These are phyloP conservation scores for Lepidium didymum DNA, from an alignment of 345 rosid species.

Conservation along the genomic window DNA sequence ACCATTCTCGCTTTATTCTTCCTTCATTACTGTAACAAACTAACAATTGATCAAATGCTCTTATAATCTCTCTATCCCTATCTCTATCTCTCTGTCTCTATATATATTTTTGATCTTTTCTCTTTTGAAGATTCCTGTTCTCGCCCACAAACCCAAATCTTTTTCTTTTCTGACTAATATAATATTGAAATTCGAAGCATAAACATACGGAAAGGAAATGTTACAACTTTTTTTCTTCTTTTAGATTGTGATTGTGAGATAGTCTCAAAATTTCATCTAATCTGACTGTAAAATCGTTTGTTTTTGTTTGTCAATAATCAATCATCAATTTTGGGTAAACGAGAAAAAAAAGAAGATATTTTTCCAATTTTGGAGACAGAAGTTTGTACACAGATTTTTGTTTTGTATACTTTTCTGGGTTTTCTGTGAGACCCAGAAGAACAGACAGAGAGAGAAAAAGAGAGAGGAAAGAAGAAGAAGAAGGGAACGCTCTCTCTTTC, in stretches of 20 bases:
- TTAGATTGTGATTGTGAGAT: constrained; percentile 5
- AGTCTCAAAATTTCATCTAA: constrained; percentile 6
- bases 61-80: neutral
- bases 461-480: neutral
- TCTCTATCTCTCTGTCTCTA: neutral
- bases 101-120: neutral
- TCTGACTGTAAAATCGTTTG: constrained; percentile 3
- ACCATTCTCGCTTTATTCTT: constrained; percentile 7
- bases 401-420: constrained; percentile 12
- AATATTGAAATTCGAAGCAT: neutral
- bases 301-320: constrained; percentile 21
- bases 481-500: neutral
- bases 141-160: constrained; percentile 24
- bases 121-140: constrained; percentile 39
- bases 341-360: neutral
- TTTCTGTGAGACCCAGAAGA: constrained; percentile 22
- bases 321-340: constrained; percentile 29
- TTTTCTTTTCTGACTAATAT: neutral
- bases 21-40: neutral
- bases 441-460: constrained; percentile 7
- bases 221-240: neutral
- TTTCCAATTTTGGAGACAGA: constrained; percentile 9
- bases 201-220: neutral
- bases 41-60: neutral
- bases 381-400: neutral